A percentile compares a stretch with the other conserved stretches of the same genome.
These are phyloP conservation scores for Agroathelia rolfsii DNA, from an alignment of 1,284 basidiomycete species.

Conservation along the genomic window DNA sequence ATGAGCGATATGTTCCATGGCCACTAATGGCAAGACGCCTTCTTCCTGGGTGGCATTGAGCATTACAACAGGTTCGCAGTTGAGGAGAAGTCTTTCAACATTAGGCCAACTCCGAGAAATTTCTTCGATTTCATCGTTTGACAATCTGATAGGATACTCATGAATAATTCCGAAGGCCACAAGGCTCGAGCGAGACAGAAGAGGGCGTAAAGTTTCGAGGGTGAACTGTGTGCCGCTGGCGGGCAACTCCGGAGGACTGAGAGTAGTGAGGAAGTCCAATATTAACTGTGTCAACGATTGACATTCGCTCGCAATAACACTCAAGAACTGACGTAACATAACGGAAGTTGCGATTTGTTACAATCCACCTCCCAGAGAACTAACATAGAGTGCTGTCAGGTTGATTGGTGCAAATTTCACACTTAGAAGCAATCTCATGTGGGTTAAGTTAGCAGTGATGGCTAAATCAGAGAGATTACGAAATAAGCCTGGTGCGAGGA, in stretches of 20 bases:
- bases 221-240: too few relatives aligned
- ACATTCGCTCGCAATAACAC: conserved; percentile 34
- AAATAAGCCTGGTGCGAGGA: conserved; percentile 38
- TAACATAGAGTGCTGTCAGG: conserved; percentile 40
- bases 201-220: conserved; percentile 37
- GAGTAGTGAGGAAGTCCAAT: conserved; percentile 20
- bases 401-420: conserved; percentile 33
- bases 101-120: conserved; percentile 40
- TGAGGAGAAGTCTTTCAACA: conserved; percentile 37
- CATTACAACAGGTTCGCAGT: conserved; percentile 38
- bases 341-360: conserved; percentile 29
- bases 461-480: conserved; percentile 44
- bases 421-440: conserved; percentile 38
- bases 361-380: too few relatives aligned
- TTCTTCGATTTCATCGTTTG: conserved; percentile 35
- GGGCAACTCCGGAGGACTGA: conserved; percentile 9
- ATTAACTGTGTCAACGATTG: conserved; percentile 33
- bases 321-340: conserved; percentile 32
- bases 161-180: conserved; percentile 40
- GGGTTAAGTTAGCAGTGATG: conserved; percentile 30
- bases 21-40: conserved; percentile 34
- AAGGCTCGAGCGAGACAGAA: conserved; percentile 37
- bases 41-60: conserved; percentile 20
- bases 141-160: conserved; percentile 37
- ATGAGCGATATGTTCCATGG: conserved; percentile 40